A percentile compares a stretch with the other conserved stretches of the same genome.
Evolutionary conservation across 2,329 filamentous ascomycete species (phyloP).

Genomic region (Nigrospora osmanthi): DNA sequence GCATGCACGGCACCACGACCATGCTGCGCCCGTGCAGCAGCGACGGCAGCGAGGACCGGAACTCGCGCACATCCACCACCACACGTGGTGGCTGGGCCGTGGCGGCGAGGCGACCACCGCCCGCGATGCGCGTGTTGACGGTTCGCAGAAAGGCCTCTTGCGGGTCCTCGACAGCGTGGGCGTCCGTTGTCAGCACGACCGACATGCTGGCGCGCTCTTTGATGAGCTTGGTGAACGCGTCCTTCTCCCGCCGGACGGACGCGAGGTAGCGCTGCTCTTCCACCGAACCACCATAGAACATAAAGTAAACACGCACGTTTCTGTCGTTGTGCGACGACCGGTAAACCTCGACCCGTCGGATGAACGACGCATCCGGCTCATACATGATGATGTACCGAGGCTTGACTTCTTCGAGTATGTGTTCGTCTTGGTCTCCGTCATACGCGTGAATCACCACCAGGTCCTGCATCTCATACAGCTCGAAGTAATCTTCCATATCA

Average conservation of each 20-base stretch:
- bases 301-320: conserved; percentile 88
- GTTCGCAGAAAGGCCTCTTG: conserved; percentile 91
- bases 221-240: conserved; percentile 90
- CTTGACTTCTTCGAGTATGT: conserved; percentile 88
- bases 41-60: conserved; percentile 85
- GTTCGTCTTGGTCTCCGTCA: conserved; percentile 91
- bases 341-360: conserved; percentile 90
- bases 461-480: conserved; percentile 86
- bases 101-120: conserved; percentile 75
- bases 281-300: conserved; percentile 91
- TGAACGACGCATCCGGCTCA: conserved; percentile 90
- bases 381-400: conserved; percentile 98
- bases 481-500: conserved; percentile 86
- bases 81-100: conserved; percentile 84
- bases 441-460: conserved; percentile 87
- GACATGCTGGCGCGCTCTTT: conserved; percentile 93
- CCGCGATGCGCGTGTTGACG: conserved; percentile 93
- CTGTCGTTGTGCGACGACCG: conserved; percentile 86
- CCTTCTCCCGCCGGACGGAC: conserved; percentile 87
- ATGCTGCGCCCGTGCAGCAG: conserved; percentile 85
- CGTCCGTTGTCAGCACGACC: conserved; percentile 70
- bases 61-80: conserved; percentile 93
- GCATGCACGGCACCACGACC: conserved; percentile 84
- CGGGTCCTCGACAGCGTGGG: conserved; percentile 64
- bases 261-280: conserved; percentile 93